phyloP scores from a whole-genome alignment of 2,329 filamentous ascomycete genomes.

The Aspergillaceae sp. region DNA sequence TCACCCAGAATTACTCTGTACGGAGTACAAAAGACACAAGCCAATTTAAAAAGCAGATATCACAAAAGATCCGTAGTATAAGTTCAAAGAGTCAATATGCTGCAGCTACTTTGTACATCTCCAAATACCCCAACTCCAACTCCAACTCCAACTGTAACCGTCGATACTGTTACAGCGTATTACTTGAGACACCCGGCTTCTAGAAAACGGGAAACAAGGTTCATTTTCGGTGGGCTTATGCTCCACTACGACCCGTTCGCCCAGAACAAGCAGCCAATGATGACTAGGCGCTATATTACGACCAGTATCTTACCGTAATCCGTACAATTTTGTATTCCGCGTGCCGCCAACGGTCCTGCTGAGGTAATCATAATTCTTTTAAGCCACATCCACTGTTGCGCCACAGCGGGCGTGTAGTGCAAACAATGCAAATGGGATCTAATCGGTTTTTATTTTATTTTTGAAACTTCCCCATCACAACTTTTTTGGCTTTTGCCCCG shows the following conservation, averaged over 20 bases:
- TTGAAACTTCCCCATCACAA: not conserved
- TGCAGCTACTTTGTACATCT: too few species aligned
- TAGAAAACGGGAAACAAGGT: slow-evolving; percentile 9
- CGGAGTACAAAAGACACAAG: too few species aligned
- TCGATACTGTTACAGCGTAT: too few species aligned
- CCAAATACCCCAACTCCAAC: too few species aligned
- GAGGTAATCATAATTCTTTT: not conserved
- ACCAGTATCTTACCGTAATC: not conserved
- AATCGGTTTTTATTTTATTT: slow-evolving; percentile 10
- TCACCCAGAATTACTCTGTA: too few species aligned
- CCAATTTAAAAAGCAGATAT: too few species aligned
- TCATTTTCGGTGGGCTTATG: slow-evolving; percentile 4
- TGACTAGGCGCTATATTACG: not conserved
- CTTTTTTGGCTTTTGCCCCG: not conserved
- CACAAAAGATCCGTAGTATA: too few species aligned
- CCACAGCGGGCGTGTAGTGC: slow-evolving; percentile 4
- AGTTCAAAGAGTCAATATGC: too few species aligned
- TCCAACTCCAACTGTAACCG: too few species aligned
- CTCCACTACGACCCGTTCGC: not conserved
- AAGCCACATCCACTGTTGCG: not conserved
- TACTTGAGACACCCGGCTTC: slow-evolving; percentile 1
- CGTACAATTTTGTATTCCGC: not conserved
- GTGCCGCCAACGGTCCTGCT: slow-evolving; percentile 3
- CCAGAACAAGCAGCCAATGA: slow-evolving; percentile 1
- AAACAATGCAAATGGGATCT: slow-evolving; percentile 17